Percentiles rank a stretch among this genome's conserved stretches.
Evolutionary conservation across 306 rosid genomes (phyloP).

Genomic region (Pyrus bretschneideri): DNA sequence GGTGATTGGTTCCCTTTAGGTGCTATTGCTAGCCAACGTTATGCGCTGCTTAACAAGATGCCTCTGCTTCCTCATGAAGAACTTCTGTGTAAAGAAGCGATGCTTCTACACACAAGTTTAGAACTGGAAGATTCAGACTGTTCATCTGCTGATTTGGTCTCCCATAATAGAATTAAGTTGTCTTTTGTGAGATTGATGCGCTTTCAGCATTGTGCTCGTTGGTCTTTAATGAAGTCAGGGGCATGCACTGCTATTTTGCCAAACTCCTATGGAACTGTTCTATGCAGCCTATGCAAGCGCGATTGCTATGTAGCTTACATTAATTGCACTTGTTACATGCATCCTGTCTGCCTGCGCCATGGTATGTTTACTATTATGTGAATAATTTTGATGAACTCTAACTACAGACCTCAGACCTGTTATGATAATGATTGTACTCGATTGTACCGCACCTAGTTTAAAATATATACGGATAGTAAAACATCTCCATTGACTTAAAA

Average conservation of each 20-base stretch:
- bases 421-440: background rate
- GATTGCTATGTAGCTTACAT: conserved; percentile 77
- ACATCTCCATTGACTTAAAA: background rate
- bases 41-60: conserved; percentile 74
- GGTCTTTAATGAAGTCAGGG: conserved; percentile 70
- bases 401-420: background rate
- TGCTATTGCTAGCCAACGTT: conserved; percentile 82
- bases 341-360: conserved; percentile 85
- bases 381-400: background rate
- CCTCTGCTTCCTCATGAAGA: conserved; percentile 96
- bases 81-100: conserved; percentile 89
- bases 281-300: conserved; percentile 87
- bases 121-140: conserved; percentile 66
- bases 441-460: background rate
- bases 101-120: conserved; percentile 52
- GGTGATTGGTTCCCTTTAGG: conserved; percentile 96
- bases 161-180: conserved; percentile 47
- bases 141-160: conserved; percentile 40
- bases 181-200: conserved; percentile 76
- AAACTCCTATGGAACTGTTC: conserved; percentile 58
- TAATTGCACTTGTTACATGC: conserved; percentile 66
- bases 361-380: conserved; percentile 43
- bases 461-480: background rate
- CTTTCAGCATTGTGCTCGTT: conserved; percentile 79
- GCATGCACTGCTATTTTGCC: conserved; percentile 42